Base-by-base conservation (phyloP, 495 filamentous ascomycete species). In the Hypoxylon perforatum region DNA sequence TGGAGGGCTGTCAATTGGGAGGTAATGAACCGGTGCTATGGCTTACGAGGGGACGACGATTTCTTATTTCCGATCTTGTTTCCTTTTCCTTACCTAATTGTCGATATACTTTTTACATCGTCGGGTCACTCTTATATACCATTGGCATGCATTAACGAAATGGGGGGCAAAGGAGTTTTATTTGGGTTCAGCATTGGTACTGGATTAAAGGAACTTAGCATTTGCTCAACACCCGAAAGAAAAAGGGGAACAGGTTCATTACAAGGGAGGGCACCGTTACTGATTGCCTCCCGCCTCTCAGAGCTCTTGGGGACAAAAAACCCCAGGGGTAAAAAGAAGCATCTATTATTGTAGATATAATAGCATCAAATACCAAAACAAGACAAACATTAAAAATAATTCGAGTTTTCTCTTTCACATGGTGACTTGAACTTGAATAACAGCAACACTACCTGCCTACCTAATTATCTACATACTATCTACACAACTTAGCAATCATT, bases 81-180 rank as follows among this genome's bases (percentile, higher is more conserved):
- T 50, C 11, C 17, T 58, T 59, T 42, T 57, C 60, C 42, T 21
- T 63, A 50, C 8, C 57, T 70, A 57, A 61, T 48, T 71, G 18
- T 71, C 49, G 30, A 51, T 54, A 47, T 53, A 21, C 65, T 33
- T n/a, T n/a, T n/a, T n/a, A n/a, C 57, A 66, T 62, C 47, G 61
- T 73, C 64, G 63, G 67, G 41, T 69, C 55, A 42, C 44, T 72
- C 36, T 65, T 64, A 49, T 76, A 76, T 76, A 74, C 72, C 72
- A 72, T 69, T 50, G n/a, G 69, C 71, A 74, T 76, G 56, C 64
- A 72, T 67, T 41, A 33, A 33, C 30, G 30, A 33, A 33, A 28
- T n/a, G 55, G 57, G 18, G 62, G 61, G 63, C 56, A 62, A 53
- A 45, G 71, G 71, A 66, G 69, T 69, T 69, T 35, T 58, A 49